Conservation (phyloP, 2,329 filamentous ascomycete species). For the Plectosphaerella sp. region DNA sequence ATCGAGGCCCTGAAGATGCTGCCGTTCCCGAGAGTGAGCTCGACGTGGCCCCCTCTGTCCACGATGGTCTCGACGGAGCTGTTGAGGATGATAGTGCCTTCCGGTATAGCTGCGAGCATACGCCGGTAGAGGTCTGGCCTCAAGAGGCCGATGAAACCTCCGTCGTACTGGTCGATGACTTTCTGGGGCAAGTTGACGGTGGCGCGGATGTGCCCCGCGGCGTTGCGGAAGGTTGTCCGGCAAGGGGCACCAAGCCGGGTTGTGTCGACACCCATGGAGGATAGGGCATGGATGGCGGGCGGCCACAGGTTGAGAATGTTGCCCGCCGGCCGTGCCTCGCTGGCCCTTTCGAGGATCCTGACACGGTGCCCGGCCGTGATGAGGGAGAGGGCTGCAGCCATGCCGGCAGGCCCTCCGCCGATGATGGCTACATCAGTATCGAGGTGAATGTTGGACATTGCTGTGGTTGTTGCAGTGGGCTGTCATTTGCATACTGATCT, state of each 20-base stretch:
- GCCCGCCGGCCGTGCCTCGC: neutral
- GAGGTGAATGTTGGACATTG: neutral
- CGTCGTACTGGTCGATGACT: neutral
- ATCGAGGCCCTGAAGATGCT: constrained; percentile 6
- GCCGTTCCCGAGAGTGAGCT: constrained; percentile 2
- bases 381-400: constrained; percentile 7
- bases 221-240: neutral
- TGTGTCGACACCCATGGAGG: neutral
- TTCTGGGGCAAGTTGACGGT: neutral
- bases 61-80: neutral
- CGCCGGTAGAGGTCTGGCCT: neutral
- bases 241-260: neutral
- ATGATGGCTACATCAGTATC: constrained; percentile 18
- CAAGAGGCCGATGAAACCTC: neutral
- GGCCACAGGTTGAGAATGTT: neutral
- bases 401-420: constrained; percentile 13
- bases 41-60: neutral
- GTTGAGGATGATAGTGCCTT: neutral
- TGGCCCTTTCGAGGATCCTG: neutral
- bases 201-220: neutral
- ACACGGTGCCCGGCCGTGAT: constrained; percentile 3
- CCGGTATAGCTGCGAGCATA: neutral
- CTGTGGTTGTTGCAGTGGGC: neutral
- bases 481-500: too few species aligned
- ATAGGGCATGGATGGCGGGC: neutral